phyloP scores from a whole-genome alignment of 768 basidiomycete species.

The Favolaschia claudopus region DNA sequence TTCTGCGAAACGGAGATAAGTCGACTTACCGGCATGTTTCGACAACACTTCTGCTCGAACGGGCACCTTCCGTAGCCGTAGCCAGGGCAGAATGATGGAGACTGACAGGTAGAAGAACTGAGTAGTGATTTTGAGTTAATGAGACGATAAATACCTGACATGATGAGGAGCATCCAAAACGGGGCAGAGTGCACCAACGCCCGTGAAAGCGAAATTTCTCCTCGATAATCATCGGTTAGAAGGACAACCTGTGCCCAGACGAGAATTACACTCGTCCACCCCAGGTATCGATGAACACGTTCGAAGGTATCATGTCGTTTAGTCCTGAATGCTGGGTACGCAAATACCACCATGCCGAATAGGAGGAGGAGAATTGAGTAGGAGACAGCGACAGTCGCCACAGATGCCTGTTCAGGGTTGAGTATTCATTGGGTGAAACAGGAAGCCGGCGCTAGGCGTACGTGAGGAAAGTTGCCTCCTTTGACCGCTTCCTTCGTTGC shows the following conservation, averaged over 20 bases:
- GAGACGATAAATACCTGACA: constrained; percentile 45
- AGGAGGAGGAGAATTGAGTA: constrained; percentile 59
- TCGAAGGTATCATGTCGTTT: constrained; percentile 63
- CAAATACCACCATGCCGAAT: constrained; percentile 57
- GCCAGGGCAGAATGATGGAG: constrained; percentile 68
- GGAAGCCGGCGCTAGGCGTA: background rate
- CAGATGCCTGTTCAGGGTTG: constrained; percentile 50
- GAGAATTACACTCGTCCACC: constrained; percentile 59
- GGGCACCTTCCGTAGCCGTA: constrained; percentile 60
- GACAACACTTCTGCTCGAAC: constrained; percentile 62
- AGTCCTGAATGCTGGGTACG: constrained; percentile 56
- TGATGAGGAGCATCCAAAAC: constrained; percentile 62
- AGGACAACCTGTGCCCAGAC: constrained; percentile 65
- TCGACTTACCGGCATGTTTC: constrained; percentile 47
- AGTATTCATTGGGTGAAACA: constrained; percentile 29
- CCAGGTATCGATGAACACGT: constrained; percentile 61
- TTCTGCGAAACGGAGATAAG: background rate
- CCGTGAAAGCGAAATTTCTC: constrained; percentile 46
- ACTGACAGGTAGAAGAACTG: constrained; percentile 25
- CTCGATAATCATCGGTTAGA: constrained; percentile 60
- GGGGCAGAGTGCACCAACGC: constrained; percentile 53
- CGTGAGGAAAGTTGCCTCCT: constrained; percentile 31
- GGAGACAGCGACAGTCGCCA: constrained; percentile 56
- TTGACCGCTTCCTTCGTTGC: constrained; percentile 57
- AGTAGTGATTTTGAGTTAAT: background rate